These are phyloP conservation scores for Diaporthe sp. DNA, from an alignment of 2,329 filamentous ascomycete species.

Conservation along the genomic window DNA sequence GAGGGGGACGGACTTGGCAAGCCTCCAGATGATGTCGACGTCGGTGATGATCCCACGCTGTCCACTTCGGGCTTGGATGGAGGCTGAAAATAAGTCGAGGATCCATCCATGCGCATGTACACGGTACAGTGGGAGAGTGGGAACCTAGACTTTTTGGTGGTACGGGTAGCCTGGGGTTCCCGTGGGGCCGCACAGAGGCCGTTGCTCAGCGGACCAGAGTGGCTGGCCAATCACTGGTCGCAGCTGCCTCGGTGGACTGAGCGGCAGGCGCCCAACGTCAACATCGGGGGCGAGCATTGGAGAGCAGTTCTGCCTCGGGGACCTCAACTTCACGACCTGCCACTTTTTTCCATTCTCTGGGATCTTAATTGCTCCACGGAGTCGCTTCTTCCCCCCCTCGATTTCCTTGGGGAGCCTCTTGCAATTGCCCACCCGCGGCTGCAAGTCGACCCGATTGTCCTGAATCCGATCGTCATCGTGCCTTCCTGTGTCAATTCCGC, in stretches of 20 bases:
- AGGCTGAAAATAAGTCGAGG: slow-evolving; percentile 32
- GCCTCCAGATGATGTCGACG: background rate
- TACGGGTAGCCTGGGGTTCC: background rate
- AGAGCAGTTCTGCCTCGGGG: background rate
- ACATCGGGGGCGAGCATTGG: slow-evolving; percentile 17
- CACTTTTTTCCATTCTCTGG: slow-evolving; percentile 11
- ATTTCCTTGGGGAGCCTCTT: background rate
- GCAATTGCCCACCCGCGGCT: background rate
- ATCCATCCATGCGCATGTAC: slow-evolving; percentile 28
- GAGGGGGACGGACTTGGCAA: background rate
- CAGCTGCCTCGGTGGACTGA: slow-evolving; percentile 10
- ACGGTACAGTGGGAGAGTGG: background rate
- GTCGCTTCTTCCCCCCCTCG: background rate
- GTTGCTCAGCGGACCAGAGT: slow-evolving; percentile 25
- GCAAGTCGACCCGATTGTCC: background rate
- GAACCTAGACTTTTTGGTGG: background rate
- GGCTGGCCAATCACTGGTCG: slow-evolving; percentile 17
- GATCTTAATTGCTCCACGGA: slow-evolving; percentile 26
- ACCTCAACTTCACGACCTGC: slow-evolving; percentile 19
- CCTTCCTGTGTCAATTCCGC: background rate
- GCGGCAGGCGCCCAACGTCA: slow-evolving; percentile 31
- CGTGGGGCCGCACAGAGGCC: background rate
- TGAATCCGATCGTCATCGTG: background rate
- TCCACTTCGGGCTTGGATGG: slow-evolving; percentile 3
- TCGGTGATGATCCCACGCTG: slow-evolving; percentile 21